Evolutionary conservation across 208 protist species (phyloP).

Genomic region (Wallacemonas rigidus): DNA sequence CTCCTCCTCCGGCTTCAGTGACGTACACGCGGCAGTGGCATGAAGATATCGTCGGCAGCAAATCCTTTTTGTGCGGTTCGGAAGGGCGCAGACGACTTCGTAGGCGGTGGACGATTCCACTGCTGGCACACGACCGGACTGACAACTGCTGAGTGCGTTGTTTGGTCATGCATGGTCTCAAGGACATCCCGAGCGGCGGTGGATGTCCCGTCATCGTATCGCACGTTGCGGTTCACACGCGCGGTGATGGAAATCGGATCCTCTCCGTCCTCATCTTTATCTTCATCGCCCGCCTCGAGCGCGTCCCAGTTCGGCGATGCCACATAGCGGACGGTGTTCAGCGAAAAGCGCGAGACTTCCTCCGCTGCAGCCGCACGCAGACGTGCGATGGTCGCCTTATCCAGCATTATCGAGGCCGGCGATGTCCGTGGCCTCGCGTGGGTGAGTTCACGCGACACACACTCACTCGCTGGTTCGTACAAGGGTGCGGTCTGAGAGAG

Average conservation of each 20-base stretch:
- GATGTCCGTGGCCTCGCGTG: background rate
- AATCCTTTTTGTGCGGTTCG: background rate
- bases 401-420: background rate
- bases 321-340: background rate
- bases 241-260: background rate
- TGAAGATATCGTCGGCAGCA: background rate
- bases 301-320: constrained; percentile 8
- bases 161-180: no score
- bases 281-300: background rate
- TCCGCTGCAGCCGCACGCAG: background rate
- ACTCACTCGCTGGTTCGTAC: background rate
- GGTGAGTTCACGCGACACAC: background rate
- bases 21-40: background rate
- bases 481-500: background rate
- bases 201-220: no score
- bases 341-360: constrained; percentile 2
- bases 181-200: no score
- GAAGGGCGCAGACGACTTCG: background rate
- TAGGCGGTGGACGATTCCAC: background rate
- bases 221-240: background rate
- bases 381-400: background rate
- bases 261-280: background rate
- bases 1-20: background rate
- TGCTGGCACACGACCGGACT: no score
- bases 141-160: no score